Base-by-base conservation (phyloP, 768 basidiomycete species). In the Sarcomyxa edulis region DNA sequence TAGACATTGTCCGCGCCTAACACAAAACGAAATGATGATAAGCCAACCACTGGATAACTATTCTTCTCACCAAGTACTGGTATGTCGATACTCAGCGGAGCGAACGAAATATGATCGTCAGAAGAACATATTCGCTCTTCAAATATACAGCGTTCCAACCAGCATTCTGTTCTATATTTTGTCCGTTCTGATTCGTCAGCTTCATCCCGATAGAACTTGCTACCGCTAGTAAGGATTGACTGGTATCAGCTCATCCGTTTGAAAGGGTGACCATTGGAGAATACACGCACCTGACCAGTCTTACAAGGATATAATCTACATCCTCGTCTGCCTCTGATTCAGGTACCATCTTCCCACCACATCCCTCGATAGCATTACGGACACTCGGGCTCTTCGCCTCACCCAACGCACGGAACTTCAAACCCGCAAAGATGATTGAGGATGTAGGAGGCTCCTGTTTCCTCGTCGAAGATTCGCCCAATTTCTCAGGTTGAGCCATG, bases 101-200 rank as follows among this genome's bases (percentile, higher is more conserved):
- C 59, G 49, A 88, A 91, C 0, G 79, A 74, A 9, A 87, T 54
- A 45, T 90, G 80, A 29, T 84, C 84, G 1, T 79, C 74, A 0
- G 76, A 65, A 12, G 62, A 55, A 51, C 84, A 82, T 35, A 95
- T 61, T n/a, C 74, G 70, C 31, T 87, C 83, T 41, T 82, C 78
- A 38, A 76, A 82, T 10, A 91, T 72, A 49, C 88, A 95, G 30
- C 75, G 75, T 56, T 97, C 93, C 1, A 97, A 67, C 93, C 93
- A 97, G 54, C 89, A 94, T 57, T 96, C 93, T 0, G 93, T 95
- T 30, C 92, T 76, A 50, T 80, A 89, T 48, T 78, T 81, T 3
- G 48, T 39, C 32, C 74, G 68, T 45, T 67, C 49, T 1, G 24
- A 8, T 6, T 62, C 58, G 37, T 80, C 76, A 5, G 57, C 52